These are phyloP conservation scores for Rubus parviflorus DNA, from an alignment of 306 rosid genomes.

Conservation along the genomic window DNA sequence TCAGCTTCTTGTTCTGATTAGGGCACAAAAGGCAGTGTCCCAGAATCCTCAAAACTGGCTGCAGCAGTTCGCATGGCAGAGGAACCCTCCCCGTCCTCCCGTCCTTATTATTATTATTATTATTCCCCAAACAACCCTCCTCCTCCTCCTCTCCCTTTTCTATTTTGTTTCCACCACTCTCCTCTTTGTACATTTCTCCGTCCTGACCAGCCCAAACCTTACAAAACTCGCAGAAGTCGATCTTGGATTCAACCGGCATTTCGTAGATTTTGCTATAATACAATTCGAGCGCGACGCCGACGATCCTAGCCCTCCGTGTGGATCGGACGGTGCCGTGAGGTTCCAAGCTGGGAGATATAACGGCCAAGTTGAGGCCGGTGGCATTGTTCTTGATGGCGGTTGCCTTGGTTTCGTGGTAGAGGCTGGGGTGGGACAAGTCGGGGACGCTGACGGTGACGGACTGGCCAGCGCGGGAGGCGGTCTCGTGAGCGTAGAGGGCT, in stretches of 20 bases:
- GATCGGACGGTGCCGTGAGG: constrained; percentile 72
- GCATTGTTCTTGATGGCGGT: constrained; percentile 30
- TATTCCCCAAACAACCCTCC: not conserved
- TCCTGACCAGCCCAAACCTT: constrained; percentile 61
- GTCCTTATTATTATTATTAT: not conserved
- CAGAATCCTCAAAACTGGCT: constrained; percentile 56
- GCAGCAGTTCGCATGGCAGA: constrained; percentile 68
- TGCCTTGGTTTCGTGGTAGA: constrained; percentile 56
- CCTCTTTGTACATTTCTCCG: constrained; percentile 26
- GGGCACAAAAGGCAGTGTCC: constrained; percentile 65
- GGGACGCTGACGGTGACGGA: constrained; percentile 58
- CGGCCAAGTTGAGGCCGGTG: constrained; percentile 35
- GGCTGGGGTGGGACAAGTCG: constrained; percentile 49
- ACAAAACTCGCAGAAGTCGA: constrained; percentile 66
- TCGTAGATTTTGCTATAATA: constrained; percentile 43
- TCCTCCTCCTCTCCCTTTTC: not conserved
- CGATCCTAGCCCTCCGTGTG: constrained; percentile 60
- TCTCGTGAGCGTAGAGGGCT: constrained; percentile 69
- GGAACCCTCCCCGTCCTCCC: constrained; percentile 49
- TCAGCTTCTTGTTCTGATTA: constrained; percentile 19
- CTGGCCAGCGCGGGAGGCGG: constrained; percentile 54
- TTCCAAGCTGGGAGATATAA: constrained; percentile 52
- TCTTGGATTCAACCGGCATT: constrained; percentile 46
- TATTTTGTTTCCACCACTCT: too few species aligned
- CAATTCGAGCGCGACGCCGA: constrained; percentile 61